These are phyloP conservation scores for Coelastrella sp. DNA, from an alignment of 139 green algal species.

Conservation along the genomic window DNA sequence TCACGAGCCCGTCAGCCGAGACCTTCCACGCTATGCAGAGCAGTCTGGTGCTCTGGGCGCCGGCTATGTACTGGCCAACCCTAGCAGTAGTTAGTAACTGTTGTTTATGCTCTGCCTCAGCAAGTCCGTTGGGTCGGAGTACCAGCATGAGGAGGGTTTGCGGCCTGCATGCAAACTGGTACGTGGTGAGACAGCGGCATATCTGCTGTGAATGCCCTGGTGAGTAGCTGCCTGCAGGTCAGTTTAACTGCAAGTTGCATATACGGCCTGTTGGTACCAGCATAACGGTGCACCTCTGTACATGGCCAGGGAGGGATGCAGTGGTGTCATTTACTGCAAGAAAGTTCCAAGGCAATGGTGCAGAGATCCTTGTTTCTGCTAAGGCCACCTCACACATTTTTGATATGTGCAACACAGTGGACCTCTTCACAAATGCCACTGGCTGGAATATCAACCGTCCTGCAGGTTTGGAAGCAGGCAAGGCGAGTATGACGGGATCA, in stretches of 20 bases:
- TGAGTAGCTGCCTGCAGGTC: no score
- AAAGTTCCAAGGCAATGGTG: no score
- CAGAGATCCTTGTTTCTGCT: no score
- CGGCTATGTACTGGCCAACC: neutral
- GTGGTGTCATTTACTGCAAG: neutral
- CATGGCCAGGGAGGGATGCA: neutral
- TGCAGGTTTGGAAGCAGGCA: no score
- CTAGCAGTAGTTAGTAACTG: neutral
- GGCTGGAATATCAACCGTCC: no score
- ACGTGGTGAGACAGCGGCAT: neutral
- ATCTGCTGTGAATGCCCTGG: neutral
- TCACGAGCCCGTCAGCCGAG: neutral
- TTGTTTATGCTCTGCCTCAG: neutral
- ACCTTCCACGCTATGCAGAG: neutral
- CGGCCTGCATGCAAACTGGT: neutral
- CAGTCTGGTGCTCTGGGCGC: neutral
- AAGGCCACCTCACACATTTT: neutral
- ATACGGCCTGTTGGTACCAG: no score
- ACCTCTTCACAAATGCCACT: no score
- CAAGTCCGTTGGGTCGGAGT: neutral
- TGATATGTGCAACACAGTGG: neutral
- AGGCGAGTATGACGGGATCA: no score
- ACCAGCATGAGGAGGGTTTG: neutral
- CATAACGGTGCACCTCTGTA: no score
- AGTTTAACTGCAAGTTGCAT: neutral